These are phyloP conservation scores for Fusarium verrucosum DNA, from an alignment of 2,329 filamentous ascomycete species.

Conservation along the genomic window DNA sequence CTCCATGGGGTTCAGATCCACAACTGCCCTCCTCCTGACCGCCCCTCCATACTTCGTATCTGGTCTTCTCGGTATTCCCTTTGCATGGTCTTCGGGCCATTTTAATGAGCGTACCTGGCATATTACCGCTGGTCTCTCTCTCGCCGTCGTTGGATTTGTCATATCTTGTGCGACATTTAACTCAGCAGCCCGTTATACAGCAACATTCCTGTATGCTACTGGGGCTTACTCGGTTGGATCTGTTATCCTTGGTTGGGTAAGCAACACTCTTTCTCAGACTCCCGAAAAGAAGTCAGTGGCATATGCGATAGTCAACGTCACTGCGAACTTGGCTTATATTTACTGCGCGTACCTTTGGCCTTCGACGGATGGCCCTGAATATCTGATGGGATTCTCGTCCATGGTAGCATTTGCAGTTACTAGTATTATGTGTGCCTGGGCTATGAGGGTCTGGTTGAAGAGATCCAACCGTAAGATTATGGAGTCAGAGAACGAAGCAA, in stretches of 20 bases:
- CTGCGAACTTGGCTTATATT: constrained; percentile 55
- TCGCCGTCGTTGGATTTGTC: constrained; percentile 55
- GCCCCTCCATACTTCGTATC: constrained; percentile 62
- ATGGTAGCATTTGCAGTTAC: constrained; percentile 20
- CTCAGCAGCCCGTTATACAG: constrained; percentile 51
- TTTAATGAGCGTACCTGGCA: constrained; percentile 60
- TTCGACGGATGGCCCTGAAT: constrained; percentile 2
- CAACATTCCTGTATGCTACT: constrained; percentile 53
- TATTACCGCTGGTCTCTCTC: constrained; percentile 54
- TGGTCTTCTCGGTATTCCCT: constrained; percentile 55
- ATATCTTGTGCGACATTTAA: constrained; percentile 50
- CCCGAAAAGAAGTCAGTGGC: constrained; percentile 60
- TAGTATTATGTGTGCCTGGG: constrained; percentile 37
- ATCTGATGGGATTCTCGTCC: constrained; percentile 15
- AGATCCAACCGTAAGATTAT: constrained; percentile 27
- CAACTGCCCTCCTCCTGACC: constrained; percentile 60
- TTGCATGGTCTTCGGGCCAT: constrained; percentile 59
- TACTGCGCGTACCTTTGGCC: constrained; percentile 61
- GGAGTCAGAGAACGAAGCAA: constrained; percentile 12
- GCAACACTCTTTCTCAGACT: constrained; percentile 55
- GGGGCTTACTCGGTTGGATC: constrained; percentile 57
- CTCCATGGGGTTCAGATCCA: constrained; percentile 58
- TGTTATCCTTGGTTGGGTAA: constrained; percentile 58
- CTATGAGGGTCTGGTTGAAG: constrained; percentile 33
- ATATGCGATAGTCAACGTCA: constrained; percentile 58